phyloP scores from a whole-genome alignment of 768 basidiomycete species.

The Boletus tomentosulus region DNA sequence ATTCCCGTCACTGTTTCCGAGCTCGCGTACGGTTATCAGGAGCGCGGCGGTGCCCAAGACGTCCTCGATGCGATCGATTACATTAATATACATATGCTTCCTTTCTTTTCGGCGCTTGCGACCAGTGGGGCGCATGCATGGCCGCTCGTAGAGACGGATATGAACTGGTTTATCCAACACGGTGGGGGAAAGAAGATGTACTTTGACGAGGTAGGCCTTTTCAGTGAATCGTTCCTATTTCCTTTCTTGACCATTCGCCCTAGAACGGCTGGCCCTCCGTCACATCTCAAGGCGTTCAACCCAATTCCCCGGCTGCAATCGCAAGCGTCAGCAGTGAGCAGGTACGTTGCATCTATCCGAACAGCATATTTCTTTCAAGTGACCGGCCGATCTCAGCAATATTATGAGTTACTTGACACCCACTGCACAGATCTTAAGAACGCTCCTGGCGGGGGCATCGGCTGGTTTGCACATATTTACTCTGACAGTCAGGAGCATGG shows the following conservation, averaged over 20 bases:
- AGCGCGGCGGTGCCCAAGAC: constrained; percentile 45
- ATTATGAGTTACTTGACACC: constrained; percentile 58
- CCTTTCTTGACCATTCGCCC: background rate
- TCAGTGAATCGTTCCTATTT: background rate
- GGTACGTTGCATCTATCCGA: constrained; percentile 32
- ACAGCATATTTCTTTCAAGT: background rate
- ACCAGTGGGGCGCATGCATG: constrained; percentile 52
- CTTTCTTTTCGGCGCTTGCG: constrained; percentile 48
- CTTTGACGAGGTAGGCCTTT: constrained; percentile 52
- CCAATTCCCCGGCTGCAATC: constrained; percentile 60
- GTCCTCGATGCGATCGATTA: constrained; percentile 58
- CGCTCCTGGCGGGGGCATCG: constrained; percentile 57
- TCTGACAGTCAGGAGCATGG: constrained; percentile 62
- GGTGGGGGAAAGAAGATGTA: constrained; percentile 72
- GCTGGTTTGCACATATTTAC: constrained; percentile 83
- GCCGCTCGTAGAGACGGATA: constrained; percentile 55
- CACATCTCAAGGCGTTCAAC: constrained; percentile 56
- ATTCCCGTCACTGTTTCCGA: constrained; percentile 71
- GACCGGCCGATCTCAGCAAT: constrained; percentile 32
- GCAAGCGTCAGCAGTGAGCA: constrained; percentile 60
- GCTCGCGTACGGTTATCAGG: constrained; percentile 57
- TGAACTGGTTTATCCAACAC: constrained; percentile 65
- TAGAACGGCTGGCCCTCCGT: constrained; percentile 79
- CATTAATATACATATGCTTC: constrained; percentile 68
- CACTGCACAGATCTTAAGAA: constrained; percentile 62